phyloP scores from a whole-genome alignment of 2,329 filamentous ascomycete species.

The Ophiocordyceps camponoti-saundersi region DNA sequence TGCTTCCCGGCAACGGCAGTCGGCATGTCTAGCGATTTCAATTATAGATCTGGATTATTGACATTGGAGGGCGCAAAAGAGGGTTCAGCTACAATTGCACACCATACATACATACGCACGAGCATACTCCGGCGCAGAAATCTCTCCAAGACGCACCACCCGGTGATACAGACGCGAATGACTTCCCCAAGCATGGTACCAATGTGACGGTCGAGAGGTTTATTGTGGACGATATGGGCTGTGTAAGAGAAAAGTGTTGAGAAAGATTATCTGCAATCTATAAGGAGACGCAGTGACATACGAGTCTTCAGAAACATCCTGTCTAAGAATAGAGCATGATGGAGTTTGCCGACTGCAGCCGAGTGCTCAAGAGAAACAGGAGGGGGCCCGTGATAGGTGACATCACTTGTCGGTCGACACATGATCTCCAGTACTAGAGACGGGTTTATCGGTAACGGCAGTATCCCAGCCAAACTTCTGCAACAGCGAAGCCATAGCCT shows the following conservation, averaged over 20 bases:
- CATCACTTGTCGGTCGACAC: not conserved
- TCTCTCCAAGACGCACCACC: no score
- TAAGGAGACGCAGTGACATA: not conserved
- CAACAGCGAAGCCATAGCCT: slow-evolving; percentile 43
- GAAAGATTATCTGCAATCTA: not conserved
- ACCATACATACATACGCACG: no score
- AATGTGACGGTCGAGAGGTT: no score
- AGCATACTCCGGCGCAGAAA: no score
- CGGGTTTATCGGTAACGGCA: not conserved
- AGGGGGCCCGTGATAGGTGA: not conserved
- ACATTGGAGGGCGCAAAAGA: not conserved
- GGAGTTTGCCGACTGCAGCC: not conserved
- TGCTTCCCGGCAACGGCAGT: not conserved
- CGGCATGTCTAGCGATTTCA: not conserved
- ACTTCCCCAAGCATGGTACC: no score
- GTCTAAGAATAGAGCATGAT: not conserved
- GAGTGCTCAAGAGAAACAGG: not conserved
- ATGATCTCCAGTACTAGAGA: not conserved
- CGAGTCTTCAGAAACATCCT: not conserved
- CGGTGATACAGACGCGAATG: no score
- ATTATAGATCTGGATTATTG: not conserved
- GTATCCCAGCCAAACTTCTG: slow-evolving; percentile 25
- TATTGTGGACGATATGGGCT: no score
- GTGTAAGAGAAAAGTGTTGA: no score
- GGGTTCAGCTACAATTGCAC: no score